Base-by-base conservation (phyloP, 2,329 filamentous ascomycete species). In the Stagonosporopsis cucurbitacearum region DNA sequence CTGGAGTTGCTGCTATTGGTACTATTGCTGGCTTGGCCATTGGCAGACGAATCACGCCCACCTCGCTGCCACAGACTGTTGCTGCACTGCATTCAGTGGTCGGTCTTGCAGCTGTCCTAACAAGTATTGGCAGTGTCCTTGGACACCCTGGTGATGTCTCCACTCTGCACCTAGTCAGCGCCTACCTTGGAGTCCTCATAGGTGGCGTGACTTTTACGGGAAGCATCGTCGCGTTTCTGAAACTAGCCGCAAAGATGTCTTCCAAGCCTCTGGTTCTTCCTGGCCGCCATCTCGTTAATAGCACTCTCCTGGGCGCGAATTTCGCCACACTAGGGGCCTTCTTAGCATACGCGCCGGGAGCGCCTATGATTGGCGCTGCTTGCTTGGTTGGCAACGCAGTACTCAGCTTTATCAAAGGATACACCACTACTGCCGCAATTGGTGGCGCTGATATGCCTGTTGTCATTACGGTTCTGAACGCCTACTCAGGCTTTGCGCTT, bases 371-470 rank as follows among this genome's bases (percentile, higher is more conserved):
- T 63, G 92, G 91, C 7, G 92, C 91, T 0, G 86, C 86, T 1
- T 92, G 90, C 41, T 79, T 96, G 1, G 86, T 87, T 23, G 89
- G 89, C 36, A 96, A 90, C 70, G 87, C 92, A 0, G 79, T 85
- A 0, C 79, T 96, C 22, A 93, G 89, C 57, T 96, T 96, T 74
- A 78, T 89, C 59, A 94, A 96, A 73, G 92, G 92, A 7, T 96
- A 86, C 70, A 96, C 92, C 0, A 96, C 92, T 0, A 96, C 92
- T 0, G 84, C 92, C 2, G 91, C 91, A 0, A 96, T 96, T 68
- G 92, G 92, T 20, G 92, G 92, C n/a, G 92, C 92, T 12, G 92
- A 96, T 69, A 96, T 96, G 92, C 92, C 89, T 13, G 91, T 96
- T 5, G 91, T 95, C 28, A 96, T 96, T 60, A 96, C 91, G 0